These are phyloP conservation scores for Suillus brevipes DNA, from an alignment of 768 basidiomycete species.

Conservation along the genomic window DNA sequence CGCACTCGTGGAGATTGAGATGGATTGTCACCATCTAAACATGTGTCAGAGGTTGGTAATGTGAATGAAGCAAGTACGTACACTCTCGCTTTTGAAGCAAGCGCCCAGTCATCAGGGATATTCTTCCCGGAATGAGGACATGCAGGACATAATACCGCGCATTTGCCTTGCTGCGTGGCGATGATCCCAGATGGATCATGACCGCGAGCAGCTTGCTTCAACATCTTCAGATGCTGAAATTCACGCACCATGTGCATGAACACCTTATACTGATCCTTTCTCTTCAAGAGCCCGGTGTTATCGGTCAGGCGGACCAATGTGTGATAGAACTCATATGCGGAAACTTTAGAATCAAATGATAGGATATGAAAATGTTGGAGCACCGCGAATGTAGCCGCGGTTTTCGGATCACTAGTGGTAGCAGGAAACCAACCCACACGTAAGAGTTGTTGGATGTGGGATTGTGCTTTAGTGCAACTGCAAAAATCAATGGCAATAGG, in stretches of 20 bases:
- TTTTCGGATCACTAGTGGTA: slow-evolving; percentile 19
- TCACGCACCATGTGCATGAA: slow-evolving; percentile 3
- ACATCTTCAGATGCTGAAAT: background rate
- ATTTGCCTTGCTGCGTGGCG: slow-evolving; percentile 23
- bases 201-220: slow-evolving; percentile 14
- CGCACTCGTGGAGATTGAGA: no score
- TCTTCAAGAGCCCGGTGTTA: slow-evolving; percentile 7
- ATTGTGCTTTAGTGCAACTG: background rate
- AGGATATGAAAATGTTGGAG: slow-evolving; percentile 14
- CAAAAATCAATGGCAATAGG: slow-evolving; percentile 17
- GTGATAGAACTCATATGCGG: slow-evolving; percentile 24
- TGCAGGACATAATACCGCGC: slow-evolving; percentile 24
- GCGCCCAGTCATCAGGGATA: slow-evolving; percentile 20
- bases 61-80: background rate
- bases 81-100: background rate
- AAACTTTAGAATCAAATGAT: slow-evolving; percentile 28
- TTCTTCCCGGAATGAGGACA: slow-evolving; percentile 30
- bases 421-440: slow-evolving; percentile 13
- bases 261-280: slow-evolving; percentile 13
- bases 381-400: slow-evolving; percentile 27
- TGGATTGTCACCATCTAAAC: slow-evolving; percentile 6
- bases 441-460: slow-evolving; percentile 13
- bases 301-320: slow-evolving; percentile 17
- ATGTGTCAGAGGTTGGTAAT: background rate
- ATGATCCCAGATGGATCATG: slow-evolving; percentile 21